Percentiles rank a stretch among this genome's conserved stretches.
Conservation (phyloP, 805 yeast genomes). For the Kuraishia borneana region DNA sequence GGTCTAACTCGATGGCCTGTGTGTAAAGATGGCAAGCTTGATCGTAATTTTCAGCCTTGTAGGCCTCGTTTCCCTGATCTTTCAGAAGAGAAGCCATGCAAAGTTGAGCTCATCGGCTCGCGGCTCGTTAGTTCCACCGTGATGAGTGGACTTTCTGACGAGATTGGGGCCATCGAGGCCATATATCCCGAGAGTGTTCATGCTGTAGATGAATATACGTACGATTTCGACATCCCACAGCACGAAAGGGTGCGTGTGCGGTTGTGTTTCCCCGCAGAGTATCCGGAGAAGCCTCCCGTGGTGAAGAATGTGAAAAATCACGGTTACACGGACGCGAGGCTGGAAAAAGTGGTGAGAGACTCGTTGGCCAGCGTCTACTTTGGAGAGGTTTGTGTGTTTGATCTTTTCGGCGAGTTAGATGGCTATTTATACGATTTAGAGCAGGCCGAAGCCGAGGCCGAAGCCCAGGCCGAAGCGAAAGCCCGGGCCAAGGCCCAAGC, state of each 20-base stretch:
- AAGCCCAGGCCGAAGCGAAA: constrained; percentile 1
- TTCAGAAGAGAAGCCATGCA: constrained; percentile 16
- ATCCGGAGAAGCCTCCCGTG: constrained; percentile 59
- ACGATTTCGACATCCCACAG: constrained; percentile 46
- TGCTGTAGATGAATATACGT: constrained; percentile 17
- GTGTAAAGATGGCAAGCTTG: constrained; percentile 44
- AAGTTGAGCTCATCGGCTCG: too few relatives aligned
- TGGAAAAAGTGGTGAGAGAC: constrained; percentile 34
- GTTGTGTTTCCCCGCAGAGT: constrained; percentile 57
- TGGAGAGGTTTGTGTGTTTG: constrained; percentile 74
- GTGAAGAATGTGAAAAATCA: constrained; percentile 40
- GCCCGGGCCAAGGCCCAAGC: background rate
- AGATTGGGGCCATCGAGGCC: constrained; percentile 74
- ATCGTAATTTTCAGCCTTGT: constrained; percentile 27
- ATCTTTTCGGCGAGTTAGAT: constrained; percentile 58
- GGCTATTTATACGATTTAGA: constrained; percentile 31
- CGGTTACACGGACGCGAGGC: constrained; percentile 19
- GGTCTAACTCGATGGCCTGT: constrained; percentile 40
- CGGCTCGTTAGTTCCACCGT: too few relatives aligned
- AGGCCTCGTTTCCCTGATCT: constrained; percentile 42
- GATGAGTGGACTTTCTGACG: constrained; percentile 54
- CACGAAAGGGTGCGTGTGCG: constrained; percentile 52
- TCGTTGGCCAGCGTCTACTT: constrained; percentile 42
- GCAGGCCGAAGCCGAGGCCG: constrained; percentile 6
- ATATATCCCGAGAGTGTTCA: constrained; percentile 63